A percentile compares a stretch with the other conserved stretches of the same genome.
phyloP scores from a whole-genome alignment of 2,329 filamentous ascomycete species.

The Fusarium setosum region DNA sequence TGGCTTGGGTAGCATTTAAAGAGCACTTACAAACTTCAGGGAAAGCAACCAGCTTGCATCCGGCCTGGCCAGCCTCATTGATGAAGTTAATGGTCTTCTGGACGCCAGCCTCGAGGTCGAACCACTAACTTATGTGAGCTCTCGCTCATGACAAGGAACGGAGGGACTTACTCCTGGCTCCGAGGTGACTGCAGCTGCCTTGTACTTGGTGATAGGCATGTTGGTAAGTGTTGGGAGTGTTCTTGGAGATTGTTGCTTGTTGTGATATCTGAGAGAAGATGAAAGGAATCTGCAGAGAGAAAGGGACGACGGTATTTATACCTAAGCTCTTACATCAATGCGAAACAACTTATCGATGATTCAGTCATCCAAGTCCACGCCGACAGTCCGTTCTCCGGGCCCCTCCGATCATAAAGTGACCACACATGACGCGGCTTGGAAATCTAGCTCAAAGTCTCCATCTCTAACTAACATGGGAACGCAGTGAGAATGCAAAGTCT shows the following conservation, averaged over 20 bases:
- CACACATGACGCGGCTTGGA: background rate
- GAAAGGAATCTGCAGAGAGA: background rate
- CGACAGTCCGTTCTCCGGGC: background rate
- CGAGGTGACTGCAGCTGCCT: conserved; percentile 38
- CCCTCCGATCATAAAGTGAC: background rate
- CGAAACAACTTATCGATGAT: background rate
- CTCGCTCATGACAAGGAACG: accelerated
- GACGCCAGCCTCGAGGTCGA: conserved; percentile 66
- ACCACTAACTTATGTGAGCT: conserved; percentile 53
- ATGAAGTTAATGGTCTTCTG: conserved; percentile 69
- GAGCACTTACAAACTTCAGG: conserved; percentile 56
- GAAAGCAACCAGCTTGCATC: conserved; percentile 66
- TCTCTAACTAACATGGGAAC: background rate
- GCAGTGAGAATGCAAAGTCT: background rate
- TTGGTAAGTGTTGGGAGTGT: background rate
- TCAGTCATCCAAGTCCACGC: background rate
- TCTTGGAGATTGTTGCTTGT: background rate
- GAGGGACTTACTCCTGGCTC: conserved; percentile 24
- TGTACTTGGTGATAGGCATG: conserved; percentile 41
- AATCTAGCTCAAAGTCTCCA: background rate
- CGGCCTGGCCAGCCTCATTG: conserved; percentile 62
- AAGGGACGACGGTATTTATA: background rate
- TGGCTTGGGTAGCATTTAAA: accelerated
- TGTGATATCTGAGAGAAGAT: background rate
- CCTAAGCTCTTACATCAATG: background rate